These are phyloP conservation scores for Leccinum angustisporum DNA, from an alignment of 1,284 basidiomycete species.

Conservation along the genomic window DNA sequence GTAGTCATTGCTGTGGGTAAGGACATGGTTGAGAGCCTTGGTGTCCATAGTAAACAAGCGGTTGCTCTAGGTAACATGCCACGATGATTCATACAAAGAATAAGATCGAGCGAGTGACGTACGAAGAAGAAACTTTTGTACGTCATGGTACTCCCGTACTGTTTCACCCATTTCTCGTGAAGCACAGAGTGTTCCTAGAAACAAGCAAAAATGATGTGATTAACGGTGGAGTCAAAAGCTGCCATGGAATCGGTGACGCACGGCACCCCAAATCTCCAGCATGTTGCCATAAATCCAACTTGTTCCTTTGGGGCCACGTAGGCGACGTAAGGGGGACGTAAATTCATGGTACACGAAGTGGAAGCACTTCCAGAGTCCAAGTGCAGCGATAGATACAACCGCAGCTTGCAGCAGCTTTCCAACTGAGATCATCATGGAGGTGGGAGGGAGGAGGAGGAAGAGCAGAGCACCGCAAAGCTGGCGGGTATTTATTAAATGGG, in stretches of 20 bases:
- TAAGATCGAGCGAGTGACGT: constrained; percentile 15
- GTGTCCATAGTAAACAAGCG: constrained; percentile 4
- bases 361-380: constrained; percentile 36
- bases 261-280: constrained; percentile 42
- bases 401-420: constrained; percentile 10
- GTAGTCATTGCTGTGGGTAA: constrained; percentile 36
- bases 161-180: constrained; percentile 51
- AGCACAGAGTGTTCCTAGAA: constrained; percentile 36
- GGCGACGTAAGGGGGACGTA: constrained; percentile 43
- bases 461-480: background rate
- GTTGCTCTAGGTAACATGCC: background rate
- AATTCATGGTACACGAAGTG: constrained; percentile 20
- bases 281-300: constrained; percentile 57
- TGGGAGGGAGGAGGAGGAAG: background rate
- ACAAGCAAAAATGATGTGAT: background rate
- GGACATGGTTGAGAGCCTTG: constrained; percentile 34
- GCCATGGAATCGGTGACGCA: constrained; percentile 23
- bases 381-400: constrained; percentile 19
- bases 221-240: background rate
- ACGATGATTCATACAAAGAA: background rate
- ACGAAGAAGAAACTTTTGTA: constrained; percentile 50
- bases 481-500: background rate
- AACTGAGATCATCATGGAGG: constrained; percentile 16
- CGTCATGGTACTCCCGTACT: constrained; percentile 54
- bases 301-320: constrained; percentile 52